These are phyloP conservation scores for Madurella fahalii DNA, from an alignment of 2,329 filamentous ascomycete species.

Conservation along the genomic window DNA sequence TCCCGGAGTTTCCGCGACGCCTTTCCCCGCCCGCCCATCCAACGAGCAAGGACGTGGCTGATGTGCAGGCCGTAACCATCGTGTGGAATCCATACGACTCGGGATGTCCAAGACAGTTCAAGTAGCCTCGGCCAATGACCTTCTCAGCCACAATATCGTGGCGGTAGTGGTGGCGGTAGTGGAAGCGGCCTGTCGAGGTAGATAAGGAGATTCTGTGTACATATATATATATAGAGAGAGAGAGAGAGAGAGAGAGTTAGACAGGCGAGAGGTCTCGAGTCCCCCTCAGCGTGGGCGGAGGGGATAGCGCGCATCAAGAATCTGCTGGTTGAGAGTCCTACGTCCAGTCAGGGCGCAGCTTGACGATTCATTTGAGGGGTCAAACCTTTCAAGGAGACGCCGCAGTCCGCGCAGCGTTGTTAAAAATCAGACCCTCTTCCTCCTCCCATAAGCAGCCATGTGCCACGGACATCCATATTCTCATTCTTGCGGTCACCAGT, in stretches of 20 bases:
- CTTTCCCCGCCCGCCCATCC: not conserved
- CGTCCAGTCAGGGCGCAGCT: no score
- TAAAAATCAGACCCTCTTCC: not conserved
- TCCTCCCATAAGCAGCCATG: slow-evolving; percentile 36
- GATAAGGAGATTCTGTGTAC: not conserved
- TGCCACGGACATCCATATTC: slow-evolving; percentile 52
- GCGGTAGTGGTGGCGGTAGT: not conserved
- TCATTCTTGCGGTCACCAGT: slow-evolving; percentile 52
- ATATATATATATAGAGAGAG: no score
- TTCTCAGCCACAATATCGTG: not conserved
- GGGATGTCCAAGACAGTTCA: not conserved
- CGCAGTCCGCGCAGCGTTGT: no score
- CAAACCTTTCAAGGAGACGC: no score
- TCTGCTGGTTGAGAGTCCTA: no score
- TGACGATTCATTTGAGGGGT: no score
- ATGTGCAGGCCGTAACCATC: not conserved
- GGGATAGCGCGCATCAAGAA: no score
- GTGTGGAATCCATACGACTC: not conserved
- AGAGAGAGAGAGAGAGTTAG: no score
- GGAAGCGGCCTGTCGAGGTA: not conserved
- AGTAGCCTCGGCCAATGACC: not conserved
- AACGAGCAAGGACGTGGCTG: not conserved
- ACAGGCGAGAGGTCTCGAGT: not conserved
- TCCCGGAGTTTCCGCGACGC: no score
- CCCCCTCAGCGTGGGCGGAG: no score